phyloP scores from a whole-genome alignment of 345 rosid species.

The Orychophragmus violaceus region DNA sequence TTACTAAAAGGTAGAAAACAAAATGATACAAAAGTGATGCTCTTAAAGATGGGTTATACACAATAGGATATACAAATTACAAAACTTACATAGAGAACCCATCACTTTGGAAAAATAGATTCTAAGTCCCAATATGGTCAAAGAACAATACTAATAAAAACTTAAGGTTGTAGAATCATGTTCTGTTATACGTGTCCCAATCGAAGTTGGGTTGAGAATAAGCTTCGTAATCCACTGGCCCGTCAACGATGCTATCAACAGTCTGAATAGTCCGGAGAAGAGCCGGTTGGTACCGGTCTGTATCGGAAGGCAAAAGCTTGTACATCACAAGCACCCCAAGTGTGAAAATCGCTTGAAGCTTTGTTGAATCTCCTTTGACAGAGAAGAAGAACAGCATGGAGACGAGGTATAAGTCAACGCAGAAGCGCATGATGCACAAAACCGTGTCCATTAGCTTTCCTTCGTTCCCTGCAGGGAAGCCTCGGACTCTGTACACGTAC shows the following conservation, averaged over 20 bases:
- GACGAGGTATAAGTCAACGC: constrained; percentile 78
- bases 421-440: constrained; percentile 72
- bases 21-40: background rate
- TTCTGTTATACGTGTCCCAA: constrained; percentile 62
- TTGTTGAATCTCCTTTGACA: constrained; percentile 84
- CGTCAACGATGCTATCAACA: constrained; percentile 69
- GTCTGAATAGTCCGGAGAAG: constrained; percentile 69
- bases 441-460: constrained; percentile 98
- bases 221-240: constrained; percentile 82
- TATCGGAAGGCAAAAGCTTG: constrained; percentile 78
- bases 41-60: constrained; percentile 23
- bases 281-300: constrained; percentile 57
- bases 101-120: background rate
- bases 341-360: constrained; percentile 95
- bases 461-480: constrained; percentile 95
- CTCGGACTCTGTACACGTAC: constrained; percentile 84
- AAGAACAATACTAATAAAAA: constrained; percentile 14
- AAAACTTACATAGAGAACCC: constrained; percentile 2
- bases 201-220: constrained; percentile 86
- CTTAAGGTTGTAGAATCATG: constrained; percentile 13
- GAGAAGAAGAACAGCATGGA: constrained; percentile 85
- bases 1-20: too few relatives aligned
- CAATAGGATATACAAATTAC: constrained; percentile 12
- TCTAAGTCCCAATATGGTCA: background rate
- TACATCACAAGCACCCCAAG: constrained; percentile 77